Conservation (phyloP, 352 stramenopile species). For the Phytophthora foliorum region DNA sequence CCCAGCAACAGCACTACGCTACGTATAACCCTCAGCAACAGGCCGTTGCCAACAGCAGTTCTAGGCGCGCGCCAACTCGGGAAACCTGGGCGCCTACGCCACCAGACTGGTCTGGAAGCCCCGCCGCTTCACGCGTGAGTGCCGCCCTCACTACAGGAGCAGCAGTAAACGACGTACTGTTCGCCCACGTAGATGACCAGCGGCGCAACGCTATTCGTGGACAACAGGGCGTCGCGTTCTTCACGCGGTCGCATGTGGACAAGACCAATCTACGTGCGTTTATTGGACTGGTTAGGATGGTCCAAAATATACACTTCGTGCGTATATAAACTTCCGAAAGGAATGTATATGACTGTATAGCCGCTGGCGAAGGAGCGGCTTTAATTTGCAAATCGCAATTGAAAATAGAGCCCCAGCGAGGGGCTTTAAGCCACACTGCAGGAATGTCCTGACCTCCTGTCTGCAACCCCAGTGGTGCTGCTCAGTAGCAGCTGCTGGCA, state of each 20-base stretch:
- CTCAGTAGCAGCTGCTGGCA: too few relatives aligned
- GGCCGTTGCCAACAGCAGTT: conserved; percentile 61
- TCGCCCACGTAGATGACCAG: conserved; percentile 89
- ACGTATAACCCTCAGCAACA: conserved; percentile 60
- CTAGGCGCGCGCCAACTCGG: conserved; percentile 40
- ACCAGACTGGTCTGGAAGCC: conserved; percentile 44
- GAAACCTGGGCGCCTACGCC: conserved; percentile 39
- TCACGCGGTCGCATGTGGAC: conserved; percentile 93
- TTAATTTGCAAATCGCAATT: neutral
- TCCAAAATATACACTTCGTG: neutral
- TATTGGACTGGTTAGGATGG: too few relatives aligned
- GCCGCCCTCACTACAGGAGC: conserved; percentile 68
- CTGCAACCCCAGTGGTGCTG: too few relatives aligned
- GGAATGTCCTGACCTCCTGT: too few relatives aligned
- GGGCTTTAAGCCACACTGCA: neutral
- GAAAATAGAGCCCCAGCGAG: neutral
- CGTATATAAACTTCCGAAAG: too few relatives aligned
- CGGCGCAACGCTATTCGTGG: conserved; percentile 87
- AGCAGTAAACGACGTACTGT: conserved; percentile 92
- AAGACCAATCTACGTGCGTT: conserved; percentile 78
- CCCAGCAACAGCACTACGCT: conserved; percentile 69
- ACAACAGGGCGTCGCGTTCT: conserved; percentile 93
- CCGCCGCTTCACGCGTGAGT: conserved; percentile 57
- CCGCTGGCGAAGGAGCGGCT: neutral
- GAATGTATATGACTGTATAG: neutral